phyloP scores from a whole-genome alignment of 768 basidiomycete genomes.

The Erythrobasidium yunnanense region DNA sequence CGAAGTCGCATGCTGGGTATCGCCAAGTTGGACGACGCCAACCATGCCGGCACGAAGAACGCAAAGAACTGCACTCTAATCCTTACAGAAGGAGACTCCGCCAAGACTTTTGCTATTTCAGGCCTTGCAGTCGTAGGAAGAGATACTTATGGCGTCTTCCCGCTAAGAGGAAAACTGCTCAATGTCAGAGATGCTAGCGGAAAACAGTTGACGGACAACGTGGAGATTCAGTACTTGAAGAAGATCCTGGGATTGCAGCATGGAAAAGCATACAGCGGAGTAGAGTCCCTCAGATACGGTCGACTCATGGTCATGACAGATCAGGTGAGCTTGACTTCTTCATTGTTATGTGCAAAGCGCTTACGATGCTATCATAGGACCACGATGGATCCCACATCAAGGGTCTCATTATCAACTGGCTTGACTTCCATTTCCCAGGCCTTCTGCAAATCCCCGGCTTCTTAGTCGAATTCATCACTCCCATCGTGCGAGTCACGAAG shows the following conservation, averaged over 20 bases:
- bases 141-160: constrained; percentile 95
- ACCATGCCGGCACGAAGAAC: constrained; percentile 80
- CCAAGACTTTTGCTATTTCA: constrained; percentile 89
- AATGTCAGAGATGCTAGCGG: constrained; percentile 95
- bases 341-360: not conserved
- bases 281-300: constrained; percentile 70
- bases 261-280: constrained; percentile 69
- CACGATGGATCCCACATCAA: constrained; percentile 99
- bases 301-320: constrained; percentile 99
- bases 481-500: constrained; percentile 81
- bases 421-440: constrained; percentile 94
- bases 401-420: constrained; percentile 93
- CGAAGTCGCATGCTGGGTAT: constrained; percentile 81
- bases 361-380: constrained; percentile 52
- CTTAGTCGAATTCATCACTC: constrained; percentile 94
- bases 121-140: constrained; percentile 90
- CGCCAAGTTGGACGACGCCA: constrained; percentile 89
- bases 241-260: constrained; percentile 95
- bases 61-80: constrained; percentile 83
- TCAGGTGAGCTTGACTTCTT: constrained; percentile 54
- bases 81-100: constrained; percentile 96
- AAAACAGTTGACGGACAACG: constrained; percentile 95
- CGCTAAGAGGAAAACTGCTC: constrained; percentile 85
- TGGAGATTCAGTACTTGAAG: constrained; percentile 92
- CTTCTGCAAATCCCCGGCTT: constrained; percentile 80